These are phyloP conservation scores for Hyaloperonospora brassicae DNA, from an alignment of 352 stramenopile species.

Conservation along the genomic window DNA sequence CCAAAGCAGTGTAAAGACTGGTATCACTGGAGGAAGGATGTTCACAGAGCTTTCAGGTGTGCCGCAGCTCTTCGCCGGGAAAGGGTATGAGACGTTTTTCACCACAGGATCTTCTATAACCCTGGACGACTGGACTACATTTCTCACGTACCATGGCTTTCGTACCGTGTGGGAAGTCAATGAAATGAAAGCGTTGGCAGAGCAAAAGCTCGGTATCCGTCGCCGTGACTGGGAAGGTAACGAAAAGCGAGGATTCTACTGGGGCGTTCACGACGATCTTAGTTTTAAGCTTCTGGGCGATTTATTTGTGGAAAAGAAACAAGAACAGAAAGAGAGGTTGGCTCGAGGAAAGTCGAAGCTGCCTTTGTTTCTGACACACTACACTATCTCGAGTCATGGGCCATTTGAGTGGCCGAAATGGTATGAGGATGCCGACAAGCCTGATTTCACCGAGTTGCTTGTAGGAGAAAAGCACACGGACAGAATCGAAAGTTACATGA, in stretches of 20 bases:
- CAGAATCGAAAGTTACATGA: constrained; percentile 34
- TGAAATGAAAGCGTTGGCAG: constrained; percentile 26
- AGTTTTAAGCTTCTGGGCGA: constrained; percentile 33
- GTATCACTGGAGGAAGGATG: constrained; percentile 23
- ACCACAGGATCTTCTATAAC: constrained; percentile 31
- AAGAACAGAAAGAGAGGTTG: constrained; percentile 17
- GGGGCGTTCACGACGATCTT: constrained; percentile 44
- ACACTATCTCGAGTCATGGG: constrained; percentile 44
- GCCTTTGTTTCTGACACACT: constrained; percentile 40
- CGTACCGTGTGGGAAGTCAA: constrained; percentile 31
- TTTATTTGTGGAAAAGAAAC: constrained; percentile 30
- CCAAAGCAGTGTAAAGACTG: constrained; percentile 28
- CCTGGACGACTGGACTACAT: constrained; percentile 43
- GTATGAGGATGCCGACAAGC: constrained; percentile 22
- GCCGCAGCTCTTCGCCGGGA: constrained; percentile 41
- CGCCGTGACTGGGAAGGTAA: constrained; percentile 19
- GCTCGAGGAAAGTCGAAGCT: constrained; percentile 17
- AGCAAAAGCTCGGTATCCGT: constrained; percentile 21
- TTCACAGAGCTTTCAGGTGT: constrained; percentile 30
- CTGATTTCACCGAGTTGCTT: constrained; percentile 34
- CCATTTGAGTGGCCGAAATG: constrained; percentile 28
- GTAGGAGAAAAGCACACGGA: constrained; percentile 22
- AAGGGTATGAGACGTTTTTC: constrained; percentile 48
- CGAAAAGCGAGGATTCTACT: constrained; percentile 8
- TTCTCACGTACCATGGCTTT: constrained; percentile 45